Percentiles rank a stretch among this genome's conserved stretches.
Conservation (phyloP, 1,139 yeast genomes). For the Kodamaea derodonti region DNA sequence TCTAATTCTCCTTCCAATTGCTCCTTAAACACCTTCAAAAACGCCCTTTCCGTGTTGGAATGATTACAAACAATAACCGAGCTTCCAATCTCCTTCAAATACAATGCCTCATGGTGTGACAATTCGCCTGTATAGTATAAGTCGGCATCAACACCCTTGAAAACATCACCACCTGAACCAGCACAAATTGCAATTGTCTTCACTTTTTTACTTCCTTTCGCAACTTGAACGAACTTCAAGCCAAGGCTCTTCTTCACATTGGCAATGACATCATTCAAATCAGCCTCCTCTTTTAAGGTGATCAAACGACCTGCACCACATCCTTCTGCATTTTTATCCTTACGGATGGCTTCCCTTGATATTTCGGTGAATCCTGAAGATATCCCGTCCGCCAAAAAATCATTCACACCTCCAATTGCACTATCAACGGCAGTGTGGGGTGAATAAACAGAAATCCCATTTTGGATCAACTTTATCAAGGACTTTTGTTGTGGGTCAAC, state of each 20-base stretch:
- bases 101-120: conserved; percentile 86
- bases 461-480: conserved; percentile 64
- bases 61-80: conserved; percentile 80
- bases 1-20: conserved; percentile 47
- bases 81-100: conserved; percentile 66
- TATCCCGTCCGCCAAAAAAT: conserved; percentile 74
- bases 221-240: conserved; percentile 62
- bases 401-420: conserved; percentile 87
- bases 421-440: conserved; percentile 98
- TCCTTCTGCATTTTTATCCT: conserved; percentile 28
- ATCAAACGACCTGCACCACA: conserved; percentile 87
- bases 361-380: conserved; percentile 23
- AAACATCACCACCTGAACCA: conserved; percentile 82
- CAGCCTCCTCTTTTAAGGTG: conserved; percentile 39
- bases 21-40: conserved; percentile 48
- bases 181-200: conserved; percentile 83
- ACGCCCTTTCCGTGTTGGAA: conserved; percentile 90
- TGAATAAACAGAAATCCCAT: conserved; percentile 81
- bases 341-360: conserved; percentile 26
- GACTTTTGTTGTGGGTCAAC: conserved; percentile 79
- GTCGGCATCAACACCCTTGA: conserved; percentile 66
- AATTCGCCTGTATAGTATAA: conserved; percentile 87
- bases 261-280: conserved; percentile 44
- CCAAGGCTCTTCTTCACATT: conserved; percentile 54
- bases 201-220: conserved; percentile 36